Base-by-base conservation (phyloP, 371 early-diverging fungal genomes). In the Mortierella sp. region DNA sequence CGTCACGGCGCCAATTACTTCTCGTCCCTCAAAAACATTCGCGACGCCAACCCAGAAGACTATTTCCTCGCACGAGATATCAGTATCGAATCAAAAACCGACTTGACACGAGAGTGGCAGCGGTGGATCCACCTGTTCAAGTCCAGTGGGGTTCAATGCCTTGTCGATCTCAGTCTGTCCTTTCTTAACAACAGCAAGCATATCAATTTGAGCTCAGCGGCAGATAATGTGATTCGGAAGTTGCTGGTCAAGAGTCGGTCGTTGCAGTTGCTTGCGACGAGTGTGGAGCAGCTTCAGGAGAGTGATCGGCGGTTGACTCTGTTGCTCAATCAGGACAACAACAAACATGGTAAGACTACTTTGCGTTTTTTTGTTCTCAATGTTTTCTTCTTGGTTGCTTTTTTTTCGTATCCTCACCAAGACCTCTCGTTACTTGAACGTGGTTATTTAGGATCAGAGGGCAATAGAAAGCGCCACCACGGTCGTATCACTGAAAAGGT, bases 111-210 rank as follows among this genome's bases (percentile, higher is more conserved):
- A 16, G 60, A 60, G 18, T 60, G 60, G 60, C 60, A 60, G 32
- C 60, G 60, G 18, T 60, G 60, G 60, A 60, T 60, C 32, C 60
- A 60, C 60, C 32, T 60, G 35, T 60, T 60, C 60, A 60, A 60
- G 60, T 27, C 27, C 60, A 60, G 60, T 35, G 60, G 60, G 14
- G 60, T 60, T 60, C 60, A 60, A 32, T 60, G 60, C 16, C 35
- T 60, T 27, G 60, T 32, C 16, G 60, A 60, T 32, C 60, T 60
- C 29, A 32, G 32, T 16, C 32, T 32, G 32, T 60, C 60, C 5
- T n/a, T 27, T 4, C 58, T 29, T 5, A 58, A 60, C 2, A 60
- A 32, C 18, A 60, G 14, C 0, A 32, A 32, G 4, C 5, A 3
- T 14, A 16, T 16, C 32, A 60, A 16, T 32, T 14, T 60, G 29